Conservation (phyloP, 176 grass and related monocot genomes). For the Themeda triandra region DNA sequence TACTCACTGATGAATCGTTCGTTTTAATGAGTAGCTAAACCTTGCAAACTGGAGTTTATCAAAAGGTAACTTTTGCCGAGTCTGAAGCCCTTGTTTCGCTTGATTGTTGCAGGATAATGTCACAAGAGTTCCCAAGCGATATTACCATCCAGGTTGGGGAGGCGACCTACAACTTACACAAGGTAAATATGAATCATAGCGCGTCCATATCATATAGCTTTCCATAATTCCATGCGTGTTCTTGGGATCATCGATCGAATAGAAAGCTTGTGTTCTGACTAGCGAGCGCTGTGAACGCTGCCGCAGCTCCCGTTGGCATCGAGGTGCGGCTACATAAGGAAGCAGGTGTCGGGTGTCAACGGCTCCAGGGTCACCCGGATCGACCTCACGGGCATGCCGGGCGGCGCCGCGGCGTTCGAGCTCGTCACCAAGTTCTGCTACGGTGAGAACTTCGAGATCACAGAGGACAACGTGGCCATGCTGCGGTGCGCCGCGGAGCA, state of each 20-base stretch:
- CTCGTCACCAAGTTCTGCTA: slow-evolving; percentile 72
- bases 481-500: slow-evolving; percentile 76
- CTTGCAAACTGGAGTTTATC: background rate
- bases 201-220: too few relatives aligned
- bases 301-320: slow-evolving; percentile 64
- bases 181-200: slow-evolving; percentile 36
- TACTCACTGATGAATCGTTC: background rate
- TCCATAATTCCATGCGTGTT: background rate
- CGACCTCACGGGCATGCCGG: slow-evolving; percentile 63
- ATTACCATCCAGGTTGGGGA: slow-evolving; percentile 63
- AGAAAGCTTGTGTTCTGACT: background rate
- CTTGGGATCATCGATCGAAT: background rate
- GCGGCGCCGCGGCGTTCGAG: slow-evolving; percentile 69
- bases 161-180: slow-evolving; percentile 63
- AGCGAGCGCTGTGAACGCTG: background rate
- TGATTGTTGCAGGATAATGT: slow-evolving; percentile 61
- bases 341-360: slow-evolving; percentile 33
- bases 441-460: slow-evolving; percentile 71
- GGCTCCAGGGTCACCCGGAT: slow-evolving; percentile 22
- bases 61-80: background rate
- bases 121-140: slow-evolving; percentile 71
- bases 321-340: slow-evolving; percentile 72
- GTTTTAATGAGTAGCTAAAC: background rate
- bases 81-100: background rate
- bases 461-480: slow-evolving; percentile 62